Evolutionary conservation across 495 filamentous ascomycete genomes (phyloP).

Genomic region (Parathielavia hyrcaniae): DNA sequence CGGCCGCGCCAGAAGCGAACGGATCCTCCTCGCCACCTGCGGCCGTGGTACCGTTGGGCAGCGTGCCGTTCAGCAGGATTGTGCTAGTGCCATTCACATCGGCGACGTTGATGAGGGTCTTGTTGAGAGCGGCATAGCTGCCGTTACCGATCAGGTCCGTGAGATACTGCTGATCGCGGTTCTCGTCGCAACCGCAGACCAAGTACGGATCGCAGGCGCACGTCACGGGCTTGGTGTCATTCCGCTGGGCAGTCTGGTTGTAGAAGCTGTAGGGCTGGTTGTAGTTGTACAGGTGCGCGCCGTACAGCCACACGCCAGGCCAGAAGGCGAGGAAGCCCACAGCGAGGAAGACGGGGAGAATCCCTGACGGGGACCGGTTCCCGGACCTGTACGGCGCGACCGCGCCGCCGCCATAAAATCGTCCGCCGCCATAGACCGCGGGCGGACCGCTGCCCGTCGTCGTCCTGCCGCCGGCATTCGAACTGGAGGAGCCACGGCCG

Average conservation of each 20-base stretch:
- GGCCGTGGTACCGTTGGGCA: slow-evolving; percentile 77
- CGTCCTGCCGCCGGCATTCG: slow-evolving; percentile 59
- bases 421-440: slow-evolving; percentile 58
- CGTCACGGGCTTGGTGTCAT: slow-evolving; percentile 63
- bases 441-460: slow-evolving; percentile 56
- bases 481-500: slow-evolving; percentile 32
- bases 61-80: slow-evolving; percentile 76
- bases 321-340: slow-evolving; percentile 50
- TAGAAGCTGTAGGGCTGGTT: slow-evolving; percentile 53
- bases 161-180: slow-evolving; percentile 47
- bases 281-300: slow-evolving; percentile 67
- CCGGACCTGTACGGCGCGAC: slow-evolving; percentile 63
- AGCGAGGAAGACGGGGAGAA: slow-evolving; percentile 51
- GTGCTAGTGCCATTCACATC: slow-evolving; percentile 68
- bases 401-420: slow-evolving; percentile 76
- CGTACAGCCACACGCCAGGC: slow-evolving; percentile 54
- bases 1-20: slow-evolving; percentile 12
- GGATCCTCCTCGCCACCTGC: slow-evolving; percentile 48
- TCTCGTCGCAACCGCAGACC: slow-evolving; percentile 76
- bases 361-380: slow-evolving; percentile 49
- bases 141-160: slow-evolving; percentile 60
- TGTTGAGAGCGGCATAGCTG: slow-evolving; percentile 51
- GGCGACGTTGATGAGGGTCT: slow-evolving; percentile 55
- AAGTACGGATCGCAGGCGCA: slow-evolving; percentile 67
- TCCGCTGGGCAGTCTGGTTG: slow-evolving; percentile 50